These are phyloP conservation scores for Linnemannia schmuckeri DNA, from an alignment of 192 early-diverging fungal species.

Conservation along the genomic window DNA sequence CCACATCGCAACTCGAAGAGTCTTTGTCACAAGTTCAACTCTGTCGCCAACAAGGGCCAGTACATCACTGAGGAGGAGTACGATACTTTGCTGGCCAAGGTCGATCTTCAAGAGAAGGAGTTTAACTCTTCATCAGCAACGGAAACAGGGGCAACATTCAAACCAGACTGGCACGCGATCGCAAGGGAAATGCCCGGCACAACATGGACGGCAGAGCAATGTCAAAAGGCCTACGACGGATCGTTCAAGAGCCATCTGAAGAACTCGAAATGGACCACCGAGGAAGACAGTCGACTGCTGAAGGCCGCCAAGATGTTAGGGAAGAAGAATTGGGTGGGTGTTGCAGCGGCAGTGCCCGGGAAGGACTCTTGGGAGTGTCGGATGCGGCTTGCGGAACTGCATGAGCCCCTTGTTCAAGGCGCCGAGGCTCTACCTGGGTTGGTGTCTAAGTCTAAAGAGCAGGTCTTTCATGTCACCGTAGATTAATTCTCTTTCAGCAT, in stretches of 20 bases:
- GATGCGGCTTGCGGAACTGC: slow-evolving; percentile 37
- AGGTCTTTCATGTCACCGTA: neutral
- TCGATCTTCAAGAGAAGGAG: slow-evolving; percentile 31
- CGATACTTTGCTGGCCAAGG: slow-evolving; percentile 23
- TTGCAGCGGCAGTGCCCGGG: neutral
- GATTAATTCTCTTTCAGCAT: neutral
- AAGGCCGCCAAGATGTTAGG: slow-evolving; percentile 1
- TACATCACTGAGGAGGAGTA: slow-evolving; percentile 39
- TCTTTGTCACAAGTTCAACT: slow-evolving; percentile 46
- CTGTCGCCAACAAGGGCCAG: slow-evolving; percentile 13
- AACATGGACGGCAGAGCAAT: slow-evolving; percentile 36
- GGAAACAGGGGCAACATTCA: neutral
- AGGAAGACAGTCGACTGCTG: slow-evolving; percentile 18
- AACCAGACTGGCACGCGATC: slow-evolving; percentile 27
- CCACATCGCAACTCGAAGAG: slow-evolving; percentile 43
- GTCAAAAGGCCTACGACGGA: slow-evolving; percentile 23
- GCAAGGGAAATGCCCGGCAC: slow-evolving; percentile 33
- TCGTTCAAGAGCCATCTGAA: slow-evolving; percentile 45
- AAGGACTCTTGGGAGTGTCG: slow-evolving; percentile 33
- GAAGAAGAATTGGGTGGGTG: slow-evolving; percentile 37
- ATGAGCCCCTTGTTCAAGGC: slow-evolving; percentile 11
- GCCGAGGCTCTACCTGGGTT: neutral
- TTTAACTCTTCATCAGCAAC: neutral
- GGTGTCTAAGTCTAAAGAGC: neutral
- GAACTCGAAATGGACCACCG: slow-evolving; percentile 21